A percentile compares a stretch with the other conserved stretches of the same genome.
phyloP scores from a whole-genome alignment of 1,284 basidiomycete genomes.

The Grifola frondosa region DNA sequence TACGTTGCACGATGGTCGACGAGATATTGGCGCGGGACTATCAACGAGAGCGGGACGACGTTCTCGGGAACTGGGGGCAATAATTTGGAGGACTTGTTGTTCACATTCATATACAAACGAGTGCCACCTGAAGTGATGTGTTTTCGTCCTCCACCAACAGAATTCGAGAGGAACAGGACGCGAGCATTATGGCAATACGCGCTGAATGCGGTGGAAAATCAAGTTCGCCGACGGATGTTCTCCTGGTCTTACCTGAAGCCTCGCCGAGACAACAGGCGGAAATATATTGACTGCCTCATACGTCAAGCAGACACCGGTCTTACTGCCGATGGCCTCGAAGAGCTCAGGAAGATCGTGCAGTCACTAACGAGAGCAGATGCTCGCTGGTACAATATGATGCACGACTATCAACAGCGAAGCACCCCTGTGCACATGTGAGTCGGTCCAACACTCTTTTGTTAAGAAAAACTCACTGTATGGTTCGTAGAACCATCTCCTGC shows the following conservation, averaged over 20 bases:
- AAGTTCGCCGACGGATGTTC: conserved; percentile 1
- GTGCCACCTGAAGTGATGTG: conserved; percentile 5
- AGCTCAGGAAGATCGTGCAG: neutral
- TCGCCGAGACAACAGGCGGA: conserved; percentile 2
- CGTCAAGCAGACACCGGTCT: neutral
- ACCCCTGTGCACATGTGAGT: conserved; percentile 3
- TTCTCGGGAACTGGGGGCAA: conserved; percentile 11
- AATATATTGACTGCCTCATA: conserved; percentile 2
- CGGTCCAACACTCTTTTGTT: neutral
- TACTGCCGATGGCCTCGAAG: conserved; percentile 1
- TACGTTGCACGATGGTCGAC: neutral
- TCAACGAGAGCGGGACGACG: conserved; percentile 9
- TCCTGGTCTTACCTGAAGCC: conserved; percentile 10
- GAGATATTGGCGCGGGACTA: conserved; percentile 7
- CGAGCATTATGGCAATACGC: conserved; percentile 17
- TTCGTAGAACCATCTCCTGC: neutral
- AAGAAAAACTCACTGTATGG: neutral
- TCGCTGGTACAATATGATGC: conserved; percentile 9
- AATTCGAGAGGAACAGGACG: conserved; percentile 6
- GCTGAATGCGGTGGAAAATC: conserved; percentile 7
- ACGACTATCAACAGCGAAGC: conserved; percentile 7
- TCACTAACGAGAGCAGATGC: conserved; percentile 7
- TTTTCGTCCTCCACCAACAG: conserved; percentile 10
- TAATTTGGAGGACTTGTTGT: neutral
- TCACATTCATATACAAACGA: conserved; percentile 10